Base-by-base conservation (phyloP, 176 grass and related monocot species). In the Avena eriantha region DNA sequence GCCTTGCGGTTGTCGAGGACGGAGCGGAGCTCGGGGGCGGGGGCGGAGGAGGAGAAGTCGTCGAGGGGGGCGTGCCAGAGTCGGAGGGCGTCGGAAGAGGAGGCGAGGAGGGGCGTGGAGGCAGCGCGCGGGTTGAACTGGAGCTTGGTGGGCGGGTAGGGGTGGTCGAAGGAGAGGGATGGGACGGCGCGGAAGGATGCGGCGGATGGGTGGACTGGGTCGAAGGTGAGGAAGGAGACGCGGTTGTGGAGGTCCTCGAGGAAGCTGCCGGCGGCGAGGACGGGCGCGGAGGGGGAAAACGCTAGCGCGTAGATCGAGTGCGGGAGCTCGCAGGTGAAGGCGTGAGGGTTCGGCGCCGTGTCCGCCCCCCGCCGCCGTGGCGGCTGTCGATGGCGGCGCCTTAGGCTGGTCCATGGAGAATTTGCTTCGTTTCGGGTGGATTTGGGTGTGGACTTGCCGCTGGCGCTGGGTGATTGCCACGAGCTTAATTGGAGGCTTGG, bases 241-340 rank as follows among this genome's bases (percentile, higher is more conserved):
- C 93, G 89, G 91, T 98, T 98, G 84, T 73, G 83, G 80, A 88
- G 54, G 41, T 94, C 90, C 89, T 98, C 96, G 78, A 94, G 68
- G 88, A 98, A 98, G 88, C 91, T 95, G 21, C 96, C 96, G 41
- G 90, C 87, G 67, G 96, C 93, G 88, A 95, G 91, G 56, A 86
- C 75, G 53, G 96, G 87, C 55, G 81, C 63, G 46, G 84, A 43
- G 33, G 92, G 43, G 35, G 91, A 92, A 93, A 98, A 98, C 55
- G 95, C 93, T 72, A 98, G 94, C 77, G 93, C 93, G 91, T 98
- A 98, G 86, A 98, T 84, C 26, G 95, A 92, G 86, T 98, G 90
- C 47, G 91, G 86, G 57, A 92, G 94, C 69, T 98, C 92, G 84
- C 87, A 91, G 79, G 97, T 94, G 94, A 91, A 91, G 90, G 84